These are phyloP conservation scores for Lactarius deliciosus DNA, from an alignment of 768 basidiomycete species.

Conservation along the genomic window DNA sequence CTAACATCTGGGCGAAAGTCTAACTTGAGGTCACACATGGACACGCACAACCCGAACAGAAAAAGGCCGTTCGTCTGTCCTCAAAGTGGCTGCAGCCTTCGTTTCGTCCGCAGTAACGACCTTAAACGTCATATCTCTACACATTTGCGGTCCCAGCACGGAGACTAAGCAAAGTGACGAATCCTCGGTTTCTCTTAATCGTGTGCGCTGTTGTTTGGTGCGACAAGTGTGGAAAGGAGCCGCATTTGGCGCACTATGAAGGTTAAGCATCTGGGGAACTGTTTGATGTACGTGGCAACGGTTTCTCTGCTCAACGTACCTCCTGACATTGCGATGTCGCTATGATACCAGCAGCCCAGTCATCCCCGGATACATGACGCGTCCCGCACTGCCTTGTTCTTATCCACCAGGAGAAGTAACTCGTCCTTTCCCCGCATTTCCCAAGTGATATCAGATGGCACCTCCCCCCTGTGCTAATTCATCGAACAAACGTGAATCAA, in stretches of 20 bases:
- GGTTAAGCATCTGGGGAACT: background rate
- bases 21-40: background rate
- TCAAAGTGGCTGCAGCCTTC: background rate
- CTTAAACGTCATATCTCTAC: background rate
- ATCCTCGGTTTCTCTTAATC: background rate
- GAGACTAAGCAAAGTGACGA: background rate
- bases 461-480: background rate
- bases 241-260: background rate
- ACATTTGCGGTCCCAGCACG: background rate
- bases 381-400: background rate
- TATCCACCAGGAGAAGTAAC: background rate
- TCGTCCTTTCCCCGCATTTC: background rate
- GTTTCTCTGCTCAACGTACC: background rate
- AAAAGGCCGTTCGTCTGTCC: background rate
- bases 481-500: background rate
- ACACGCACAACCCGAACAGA: background rate
- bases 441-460: background rate
- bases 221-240: background rate
- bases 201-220: background rate
- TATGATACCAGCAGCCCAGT: background rate
- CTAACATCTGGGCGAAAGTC: background rate
- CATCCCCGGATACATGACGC: background rate
- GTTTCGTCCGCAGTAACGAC: background rate
- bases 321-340: background rate
- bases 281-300: background rate